These are phyloP conservation scores for Beauveria bassiana DNA, from an alignment of 2,329 filamentous ascomycete species.

Conservation along the genomic window DNA sequence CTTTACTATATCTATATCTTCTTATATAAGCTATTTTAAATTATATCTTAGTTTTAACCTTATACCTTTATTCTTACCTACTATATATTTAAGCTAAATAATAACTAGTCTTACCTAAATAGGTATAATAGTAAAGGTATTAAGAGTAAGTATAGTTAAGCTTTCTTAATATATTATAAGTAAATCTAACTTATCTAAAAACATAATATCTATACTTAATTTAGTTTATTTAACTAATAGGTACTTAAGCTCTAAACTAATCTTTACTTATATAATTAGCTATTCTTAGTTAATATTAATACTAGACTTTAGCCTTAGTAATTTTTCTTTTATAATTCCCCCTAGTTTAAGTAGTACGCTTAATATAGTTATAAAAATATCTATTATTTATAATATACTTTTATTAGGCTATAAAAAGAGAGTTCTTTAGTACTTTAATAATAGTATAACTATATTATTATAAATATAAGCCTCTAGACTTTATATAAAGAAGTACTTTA, in stretches of 20 bases:
- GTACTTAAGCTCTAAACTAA: not conserved
- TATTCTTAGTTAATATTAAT: not conserved
- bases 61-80: not conserved
- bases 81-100: not conserved
- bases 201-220: not conserved
- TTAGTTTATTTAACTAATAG: not conserved
- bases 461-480: slow-evolving; percentile 4
- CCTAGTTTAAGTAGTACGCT: not conserved
- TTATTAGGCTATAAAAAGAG: not conserved
- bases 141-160: not conserved
- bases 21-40: not conserved
- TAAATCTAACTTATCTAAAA: not conserved
- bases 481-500: not conserved
- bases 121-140: too few relatives aligned
- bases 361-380: not conserved
- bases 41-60: not conserved
- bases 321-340: not conserved
- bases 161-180: not conserved
- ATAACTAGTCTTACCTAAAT: not conserved
- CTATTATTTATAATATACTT: not conserved
- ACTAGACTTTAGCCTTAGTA: not conserved
- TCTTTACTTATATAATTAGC: not conserved
- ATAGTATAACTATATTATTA: not conserved
- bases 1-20: not conserved
- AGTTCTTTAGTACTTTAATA: not conserved